Conservation (phyloP, 176 grass and related monocot genomes). For the Carex pumila region DNA sequence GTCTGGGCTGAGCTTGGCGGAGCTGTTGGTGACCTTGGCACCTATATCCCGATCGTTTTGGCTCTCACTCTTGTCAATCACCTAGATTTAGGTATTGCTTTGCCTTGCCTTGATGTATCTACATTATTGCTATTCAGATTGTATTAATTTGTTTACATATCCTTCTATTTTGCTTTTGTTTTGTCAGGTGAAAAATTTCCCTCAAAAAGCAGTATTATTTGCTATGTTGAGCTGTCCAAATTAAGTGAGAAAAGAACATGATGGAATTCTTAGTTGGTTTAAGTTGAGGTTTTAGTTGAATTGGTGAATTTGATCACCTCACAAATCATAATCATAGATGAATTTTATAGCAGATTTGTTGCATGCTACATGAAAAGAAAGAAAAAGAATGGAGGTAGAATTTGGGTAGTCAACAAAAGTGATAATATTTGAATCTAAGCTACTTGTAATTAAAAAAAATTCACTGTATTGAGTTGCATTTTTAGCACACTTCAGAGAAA, state of each 20-base stretch:
- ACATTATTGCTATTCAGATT: neutral
- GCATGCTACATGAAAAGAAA: neutral
- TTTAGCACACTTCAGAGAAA: neutral
- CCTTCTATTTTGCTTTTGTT: too few species aligned
- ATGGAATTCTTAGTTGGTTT: neutral
- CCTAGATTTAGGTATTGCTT: slow-evolving; percentile 34
- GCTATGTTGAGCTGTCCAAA: neutral
- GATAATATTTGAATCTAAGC: too few species aligned
- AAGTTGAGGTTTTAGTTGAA: neutral
- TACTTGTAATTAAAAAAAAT: neutral
- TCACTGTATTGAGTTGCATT: neutral
- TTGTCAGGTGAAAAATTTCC: neutral
- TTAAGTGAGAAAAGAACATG: neutral
- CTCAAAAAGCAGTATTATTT: neutral
- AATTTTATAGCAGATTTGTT: neutral
- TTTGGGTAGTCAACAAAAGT: neutral
- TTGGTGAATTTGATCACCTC: neutral
- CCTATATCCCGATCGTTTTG: slow-evolving; percentile 84
- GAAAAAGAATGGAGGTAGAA: neutral
- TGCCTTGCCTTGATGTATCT: neutral
- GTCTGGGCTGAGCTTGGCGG: slow-evolving; percentile 69
- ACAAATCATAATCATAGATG: too few species aligned
- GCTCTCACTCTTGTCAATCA: slow-evolving; percentile 66
- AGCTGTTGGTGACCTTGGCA: slow-evolving; percentile 78
- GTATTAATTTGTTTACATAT: neutral